Evolutionary conservation across 768 basidiomycete species (phyloP), one percentile per base, ranked within the genome.

Genomic region (Melanogaster broomeanus): DNA sequence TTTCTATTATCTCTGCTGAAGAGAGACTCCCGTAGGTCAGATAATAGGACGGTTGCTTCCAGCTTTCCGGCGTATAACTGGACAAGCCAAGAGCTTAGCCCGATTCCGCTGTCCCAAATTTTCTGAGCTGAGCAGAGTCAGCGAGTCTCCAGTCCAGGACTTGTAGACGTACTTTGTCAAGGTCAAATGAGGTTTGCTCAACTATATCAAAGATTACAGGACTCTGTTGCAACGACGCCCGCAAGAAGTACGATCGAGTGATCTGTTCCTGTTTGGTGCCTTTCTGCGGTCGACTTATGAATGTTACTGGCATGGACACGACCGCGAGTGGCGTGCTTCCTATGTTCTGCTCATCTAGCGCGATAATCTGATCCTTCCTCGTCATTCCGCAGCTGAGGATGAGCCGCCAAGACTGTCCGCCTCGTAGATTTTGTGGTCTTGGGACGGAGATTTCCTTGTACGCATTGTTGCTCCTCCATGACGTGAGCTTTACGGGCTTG

Each of bases 71-170:
- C 47, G 72, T 64, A 56, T 53, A 75, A 68, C 25, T 52, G 64
- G 1, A 80, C 73, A 4, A 96, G 72, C 90, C 90, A 94, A 3
- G 91, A 81, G 51, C 88, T 85, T 18, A 94, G 71, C 6, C 90
- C 93, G 42, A 96, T 77, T 2, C 94, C 94, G 38, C 93, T 94
- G 65, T 96, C 93, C 94, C 94, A 97, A 48, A 96, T 80, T 92
- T 96, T 96, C 94, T 96, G 72, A 24, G 33, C 56, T 57, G 47
- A 66, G 63, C 49, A 42, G 38, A 21, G 47, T 58, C 21, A 50
- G 42, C 25, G 45, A 22, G 31, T 43, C 21, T 45, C 30, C 13
- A 12, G 16, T 11, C 38, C 24, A 19, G 25, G 18, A 27, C 8
- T 18, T 41, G 48, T 38, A 8, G 39, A 52, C 77, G 63, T 56